Evolutionary conservation across 2,329 filamentous ascomycete genomes (phyloP).

Genomic region (Aspergillus sp.): DNA sequence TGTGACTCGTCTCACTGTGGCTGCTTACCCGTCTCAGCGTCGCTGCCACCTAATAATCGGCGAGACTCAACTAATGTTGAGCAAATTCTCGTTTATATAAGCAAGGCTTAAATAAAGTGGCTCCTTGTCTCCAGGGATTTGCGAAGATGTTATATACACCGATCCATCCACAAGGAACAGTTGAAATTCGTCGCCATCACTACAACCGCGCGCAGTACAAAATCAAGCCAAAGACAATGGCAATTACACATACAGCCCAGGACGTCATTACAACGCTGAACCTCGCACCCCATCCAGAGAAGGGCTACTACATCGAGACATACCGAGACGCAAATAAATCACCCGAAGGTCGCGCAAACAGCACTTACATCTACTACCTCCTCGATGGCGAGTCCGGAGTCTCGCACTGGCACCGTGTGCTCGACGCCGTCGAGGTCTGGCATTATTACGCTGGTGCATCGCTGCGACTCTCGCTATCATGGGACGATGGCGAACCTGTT

Average conservation of each 20-base stretch:
- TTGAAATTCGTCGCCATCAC: neutral
- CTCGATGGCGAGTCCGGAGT: neutral
- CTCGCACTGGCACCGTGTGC: conserved; percentile 1
- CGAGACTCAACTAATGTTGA: no score
- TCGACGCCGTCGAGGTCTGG: conserved; percentile 6
- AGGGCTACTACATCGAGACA: conserved; percentile 5
- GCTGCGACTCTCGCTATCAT: neutral
- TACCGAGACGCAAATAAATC: neutral
- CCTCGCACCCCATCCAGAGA: conserved; percentile 1
- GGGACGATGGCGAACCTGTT: neutral
- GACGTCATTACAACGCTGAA: neutral
- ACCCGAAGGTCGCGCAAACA: neutral
- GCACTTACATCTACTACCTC: conserved; percentile 4
- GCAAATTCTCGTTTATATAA: no score
- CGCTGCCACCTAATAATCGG: no score
- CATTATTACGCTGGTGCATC: conserved; percentile 2
- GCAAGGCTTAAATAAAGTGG: no score
- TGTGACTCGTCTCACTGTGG: no score
- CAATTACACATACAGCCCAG: neutral
- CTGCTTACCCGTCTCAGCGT: no score
- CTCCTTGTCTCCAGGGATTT: no score
- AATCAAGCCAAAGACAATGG: neutral
- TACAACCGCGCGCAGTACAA: neutral
- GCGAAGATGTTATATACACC: no score
- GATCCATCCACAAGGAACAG: neutral